Evolutionary conservation across 2,329 filamentous ascomycete genomes (phyloP).

Genomic region (Talaromyces islandicus): DNA sequence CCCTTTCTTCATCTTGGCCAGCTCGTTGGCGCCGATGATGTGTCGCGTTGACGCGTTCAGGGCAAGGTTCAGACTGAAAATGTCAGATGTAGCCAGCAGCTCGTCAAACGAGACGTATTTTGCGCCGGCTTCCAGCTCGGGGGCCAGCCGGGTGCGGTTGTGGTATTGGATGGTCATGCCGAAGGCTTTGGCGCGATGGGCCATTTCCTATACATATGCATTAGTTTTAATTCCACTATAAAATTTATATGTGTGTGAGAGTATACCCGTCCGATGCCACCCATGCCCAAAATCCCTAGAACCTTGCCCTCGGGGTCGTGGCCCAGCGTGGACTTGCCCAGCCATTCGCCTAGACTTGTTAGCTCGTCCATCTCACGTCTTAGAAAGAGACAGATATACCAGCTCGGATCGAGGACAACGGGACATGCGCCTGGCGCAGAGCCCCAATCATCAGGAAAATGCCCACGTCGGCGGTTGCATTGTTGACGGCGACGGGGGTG

Average conservation of each 20-base stretch:
- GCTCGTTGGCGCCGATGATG: slow-evolving; percentile 41
- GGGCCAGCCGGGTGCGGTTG: slow-evolving; percentile 37
- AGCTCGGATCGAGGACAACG: slow-evolving; percentile 34
- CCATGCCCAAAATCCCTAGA: slow-evolving; percentile 44
- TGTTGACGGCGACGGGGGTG: slow-evolving; percentile 41
- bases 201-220: slow-evolving; percentile 34
- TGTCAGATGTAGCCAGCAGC: slow-evolving; percentile 39
- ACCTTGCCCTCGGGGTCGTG: slow-evolving; percentile 41
- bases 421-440: slow-evolving; percentile 38
- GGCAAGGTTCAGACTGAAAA: slow-evolving; percentile 42
- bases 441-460: slow-evolving; percentile 45
- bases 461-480: slow-evolving; percentile 42
- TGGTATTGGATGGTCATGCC: slow-evolving; percentile 45
- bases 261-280: slow-evolving; percentile 41
- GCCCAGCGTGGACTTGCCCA: slow-evolving; percentile 36
- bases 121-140: slow-evolving; percentile 36
- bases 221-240: too few relatives aligned
- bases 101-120: slow-evolving; percentile 43
- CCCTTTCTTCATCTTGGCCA: slow-evolving; percentile 41
- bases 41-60: slow-evolving; percentile 41
- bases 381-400: slow-evolving; percentile 23
- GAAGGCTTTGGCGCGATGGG: slow-evolving; percentile 38
- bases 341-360: slow-evolving; percentile 32
- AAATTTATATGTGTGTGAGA: not conserved
- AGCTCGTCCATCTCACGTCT: not conserved